Evolutionary conservation across 257 asterid species (phyloP).

Genomic region (Fraxinus americana): DNA sequence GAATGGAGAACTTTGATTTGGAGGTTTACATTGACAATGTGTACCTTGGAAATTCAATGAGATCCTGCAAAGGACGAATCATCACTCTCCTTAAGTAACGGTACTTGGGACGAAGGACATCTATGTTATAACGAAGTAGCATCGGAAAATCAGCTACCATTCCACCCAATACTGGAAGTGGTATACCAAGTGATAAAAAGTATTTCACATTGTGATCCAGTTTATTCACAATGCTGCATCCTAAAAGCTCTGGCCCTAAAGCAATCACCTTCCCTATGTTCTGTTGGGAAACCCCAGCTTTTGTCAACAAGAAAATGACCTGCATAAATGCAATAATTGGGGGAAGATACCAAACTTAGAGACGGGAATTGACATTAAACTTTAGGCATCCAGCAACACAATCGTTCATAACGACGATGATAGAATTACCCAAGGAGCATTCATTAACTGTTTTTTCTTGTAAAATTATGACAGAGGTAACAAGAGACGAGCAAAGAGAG

Average conservation of each 20-base stretch:
- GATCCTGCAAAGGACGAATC: conserved; percentile 83
- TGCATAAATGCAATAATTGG: conserved; percentile 21
- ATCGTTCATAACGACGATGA: background rate
- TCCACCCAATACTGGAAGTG: conserved; percentile 60
- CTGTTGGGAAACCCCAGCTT: conserved; percentile 76
- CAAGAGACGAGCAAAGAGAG: conserved; percentile 3
- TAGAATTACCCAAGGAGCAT: background rate
- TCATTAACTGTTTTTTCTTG: background rate
- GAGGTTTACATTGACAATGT: background rate
- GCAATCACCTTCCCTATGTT: conserved; percentile 87
- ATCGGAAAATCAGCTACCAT: conserved; percentile 87
- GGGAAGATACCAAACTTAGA: background rate
- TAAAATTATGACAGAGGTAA: background rate
- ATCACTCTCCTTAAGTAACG: conserved; percentile 76
- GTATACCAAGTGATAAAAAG: conserved; percentile 81
- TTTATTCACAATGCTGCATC: conserved; percentile 85
- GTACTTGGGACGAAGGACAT: conserved; percentile 87
- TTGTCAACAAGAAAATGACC: conserved; percentile 84
- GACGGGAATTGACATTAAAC: background rate
- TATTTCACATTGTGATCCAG: conserved; percentile 85
- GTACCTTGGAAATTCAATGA: conserved; percentile 92
- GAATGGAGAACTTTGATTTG: background rate
- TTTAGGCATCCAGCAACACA: background rate
- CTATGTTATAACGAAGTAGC: conserved; percentile 77
- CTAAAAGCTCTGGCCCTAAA: conserved; percentile 76